Conservation (phyloP, 495 filamentous ascomycete genomes). For the Xanthoparmelia taractica region DNA sequence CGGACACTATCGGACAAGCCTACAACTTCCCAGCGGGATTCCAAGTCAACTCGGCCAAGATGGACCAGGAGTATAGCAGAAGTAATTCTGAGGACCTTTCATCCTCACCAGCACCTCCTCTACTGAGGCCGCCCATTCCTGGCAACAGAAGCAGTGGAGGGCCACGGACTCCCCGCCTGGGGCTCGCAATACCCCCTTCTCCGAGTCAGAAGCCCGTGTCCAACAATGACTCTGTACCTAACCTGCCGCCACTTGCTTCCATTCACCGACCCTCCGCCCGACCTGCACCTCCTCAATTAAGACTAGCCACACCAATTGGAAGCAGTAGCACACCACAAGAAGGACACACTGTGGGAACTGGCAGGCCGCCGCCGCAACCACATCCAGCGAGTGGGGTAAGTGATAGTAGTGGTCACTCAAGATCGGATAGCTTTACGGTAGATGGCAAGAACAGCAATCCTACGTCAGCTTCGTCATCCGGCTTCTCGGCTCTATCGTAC, state of each 20-base stretch:
- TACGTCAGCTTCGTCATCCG: constrained; percentile 74
- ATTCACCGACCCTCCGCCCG: constrained; percentile 37
- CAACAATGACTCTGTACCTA: constrained; percentile 30
- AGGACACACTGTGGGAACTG: constrained; percentile 40
- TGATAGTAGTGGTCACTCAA: constrained; percentile 67
- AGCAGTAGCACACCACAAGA: constrained; percentile 59
- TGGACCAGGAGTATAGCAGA: constrained; percentile 14
- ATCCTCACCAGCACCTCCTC: constrained; percentile 57
- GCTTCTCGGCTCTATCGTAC: constrained; percentile 48
- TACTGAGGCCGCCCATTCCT: constrained; percentile 76
- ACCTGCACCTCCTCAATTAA: constrained; percentile 60
- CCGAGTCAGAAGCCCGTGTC: constrained; percentile 64
- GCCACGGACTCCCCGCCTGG: constrained; percentile 65
- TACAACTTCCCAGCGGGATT: neutral
- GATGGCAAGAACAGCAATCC: constrained; percentile 68
- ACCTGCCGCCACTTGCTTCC: constrained; percentile 36
- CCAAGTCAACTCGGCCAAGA: constrained; percentile 5
- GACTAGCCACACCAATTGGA: constrained; percentile 79
- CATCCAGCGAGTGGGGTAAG: constrained; percentile 51
- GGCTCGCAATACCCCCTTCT: constrained; percentile 79
- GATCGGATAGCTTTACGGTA: constrained; percentile 65
- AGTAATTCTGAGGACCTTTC: constrained; percentile 3
- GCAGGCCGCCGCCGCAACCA: constrained; percentile 46
- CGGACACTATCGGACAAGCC: neutral
- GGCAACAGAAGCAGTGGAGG: constrained; percentile 55